phyloP scores from a whole-genome alignment of 23 red algal genomes.

The Chondrus crispus region DNA sequence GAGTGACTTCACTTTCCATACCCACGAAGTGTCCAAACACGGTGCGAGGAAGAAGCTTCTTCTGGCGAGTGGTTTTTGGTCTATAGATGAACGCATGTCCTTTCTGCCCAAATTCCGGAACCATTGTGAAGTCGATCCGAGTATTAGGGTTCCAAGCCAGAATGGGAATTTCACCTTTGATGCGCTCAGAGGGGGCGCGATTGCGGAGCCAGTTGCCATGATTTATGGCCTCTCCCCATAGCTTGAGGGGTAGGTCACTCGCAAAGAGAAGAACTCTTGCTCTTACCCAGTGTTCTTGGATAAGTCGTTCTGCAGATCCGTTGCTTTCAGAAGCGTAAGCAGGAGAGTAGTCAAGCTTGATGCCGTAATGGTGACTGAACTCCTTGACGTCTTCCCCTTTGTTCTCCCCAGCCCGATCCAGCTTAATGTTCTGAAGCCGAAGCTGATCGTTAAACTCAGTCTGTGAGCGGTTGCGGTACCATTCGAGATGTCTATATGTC shows the following conservation, averaged over 20 bases:
- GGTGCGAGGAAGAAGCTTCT: no score
- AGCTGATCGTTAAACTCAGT: no score
- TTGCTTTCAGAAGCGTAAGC: neutral
- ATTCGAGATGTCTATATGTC: no score
- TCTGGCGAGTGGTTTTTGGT: no score
- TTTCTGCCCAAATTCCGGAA: neutral
- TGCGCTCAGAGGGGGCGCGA: neutral
- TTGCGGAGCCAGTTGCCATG: neutral
- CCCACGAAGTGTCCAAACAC: neutral
- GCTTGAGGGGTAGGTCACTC: neutral
- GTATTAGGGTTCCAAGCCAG: neutral
- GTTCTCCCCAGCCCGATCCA: slow-evolving; percentile 1
- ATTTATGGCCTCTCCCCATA: neutral
- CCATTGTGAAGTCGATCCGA: neutral
- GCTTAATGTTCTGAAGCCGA: neutral
- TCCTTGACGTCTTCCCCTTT: neutral
- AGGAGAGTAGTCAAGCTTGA: neutral
- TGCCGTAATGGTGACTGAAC: no score
- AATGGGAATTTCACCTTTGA: neutral
- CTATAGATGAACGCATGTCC: neutral
- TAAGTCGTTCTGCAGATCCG: neutral
- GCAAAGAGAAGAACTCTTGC: neutral
- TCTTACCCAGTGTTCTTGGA: neutral
- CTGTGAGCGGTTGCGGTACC: no score
- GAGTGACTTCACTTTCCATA: neutral